Conservation (phyloP, 257 asterid genomes). For the Nicotiana knightiana region DNA sequence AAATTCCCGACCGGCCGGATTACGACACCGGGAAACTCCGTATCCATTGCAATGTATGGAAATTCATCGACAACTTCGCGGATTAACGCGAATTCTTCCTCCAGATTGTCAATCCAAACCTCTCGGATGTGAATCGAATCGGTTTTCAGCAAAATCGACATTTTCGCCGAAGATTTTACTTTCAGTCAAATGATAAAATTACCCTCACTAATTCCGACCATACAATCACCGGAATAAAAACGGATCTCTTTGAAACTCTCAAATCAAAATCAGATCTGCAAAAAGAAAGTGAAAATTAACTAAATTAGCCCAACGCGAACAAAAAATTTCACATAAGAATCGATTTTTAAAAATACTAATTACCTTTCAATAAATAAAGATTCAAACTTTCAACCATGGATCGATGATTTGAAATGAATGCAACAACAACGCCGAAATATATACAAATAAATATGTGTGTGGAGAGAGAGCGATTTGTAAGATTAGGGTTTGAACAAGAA, state of each 20-base stretch:
- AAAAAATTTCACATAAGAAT: not conserved
- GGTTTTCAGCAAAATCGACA: constrained; percentile 34
- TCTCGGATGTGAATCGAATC: constrained; percentile 41
- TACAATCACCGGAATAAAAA: not conserved
- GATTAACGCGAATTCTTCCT: constrained; percentile 36
- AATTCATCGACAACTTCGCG: constrained; percentile 34
- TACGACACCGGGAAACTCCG: constrained; percentile 46
- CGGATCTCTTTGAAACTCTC: constrained; percentile 7
- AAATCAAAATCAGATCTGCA: constrained; percentile 35
- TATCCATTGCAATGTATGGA: constrained; percentile 47
- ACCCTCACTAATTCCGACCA: not conserved
- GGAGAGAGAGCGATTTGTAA: not conserved
- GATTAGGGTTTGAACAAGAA: not conserved
- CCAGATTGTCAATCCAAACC: constrained; percentile 44
- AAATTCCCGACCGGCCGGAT: constrained; percentile 40
- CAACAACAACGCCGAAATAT: not conserved
- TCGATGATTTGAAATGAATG: not conserved
- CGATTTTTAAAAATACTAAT: not conserved
- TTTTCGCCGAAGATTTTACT: constrained; percentile 14
- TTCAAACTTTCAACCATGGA: constrained; percentile 12
- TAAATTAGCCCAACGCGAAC: not conserved
- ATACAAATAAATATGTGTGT: not conserved
- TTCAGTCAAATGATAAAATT: not conserved
- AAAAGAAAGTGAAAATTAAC: not conserved
- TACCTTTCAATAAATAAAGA: constrained; percentile 19